Conservation (phyloP, 306 rosid genomes). For the Hippophae gyantsensis region DNA sequence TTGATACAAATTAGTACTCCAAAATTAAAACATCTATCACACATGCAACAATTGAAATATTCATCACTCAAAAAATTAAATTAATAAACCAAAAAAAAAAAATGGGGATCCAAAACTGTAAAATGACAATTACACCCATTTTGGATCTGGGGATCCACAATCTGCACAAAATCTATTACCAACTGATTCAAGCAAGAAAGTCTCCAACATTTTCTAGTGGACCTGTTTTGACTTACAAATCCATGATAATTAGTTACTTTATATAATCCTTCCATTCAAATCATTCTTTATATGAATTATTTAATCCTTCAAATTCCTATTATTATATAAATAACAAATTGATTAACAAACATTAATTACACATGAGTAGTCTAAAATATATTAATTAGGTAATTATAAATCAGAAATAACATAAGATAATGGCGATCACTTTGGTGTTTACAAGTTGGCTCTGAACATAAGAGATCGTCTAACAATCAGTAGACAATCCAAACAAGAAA, state of each 20-base stretch:
- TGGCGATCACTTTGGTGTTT: constrained; percentile 27
- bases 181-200: constrained; percentile 33
- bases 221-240: constrained; percentile 34
- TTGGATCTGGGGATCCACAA: constrained; percentile 86
- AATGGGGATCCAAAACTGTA: background rate
- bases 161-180: constrained; percentile 72
- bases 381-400: background rate
- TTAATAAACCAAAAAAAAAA: background rate
- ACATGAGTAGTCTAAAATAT: background rate
- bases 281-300: background rate
- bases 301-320: too few relatives aligned
- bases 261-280: background rate
- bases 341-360: too few relatives aligned
- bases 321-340: too few relatives aligned
- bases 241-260: background rate
- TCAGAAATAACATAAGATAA: constrained; percentile 30
- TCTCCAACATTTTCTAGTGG: constrained; percentile 49
- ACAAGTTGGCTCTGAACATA: constrained; percentile 48
- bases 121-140: constrained; percentile 77
- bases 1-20: constrained; percentile 86
- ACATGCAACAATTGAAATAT: constrained; percentile 7
- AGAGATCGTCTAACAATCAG: constrained; percentile 40
- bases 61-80: background rate
- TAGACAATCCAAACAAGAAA: constrained; percentile 15
- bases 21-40: constrained; percentile 58